Evolutionary conservation across 176 grass and related monocot species (phyloP).

Genomic region (Canna indica): DNA sequence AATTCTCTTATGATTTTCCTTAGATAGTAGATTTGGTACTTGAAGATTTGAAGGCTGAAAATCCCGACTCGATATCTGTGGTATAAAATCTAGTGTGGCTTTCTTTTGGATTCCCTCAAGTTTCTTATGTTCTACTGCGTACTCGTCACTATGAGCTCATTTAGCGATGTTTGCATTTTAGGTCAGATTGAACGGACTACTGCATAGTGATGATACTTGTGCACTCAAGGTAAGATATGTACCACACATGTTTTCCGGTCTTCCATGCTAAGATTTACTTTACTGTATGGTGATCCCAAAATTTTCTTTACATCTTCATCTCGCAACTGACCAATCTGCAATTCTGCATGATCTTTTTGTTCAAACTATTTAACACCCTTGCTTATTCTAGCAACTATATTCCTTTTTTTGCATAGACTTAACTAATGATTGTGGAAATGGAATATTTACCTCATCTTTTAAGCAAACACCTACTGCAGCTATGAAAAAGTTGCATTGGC

Average conservation of each 20-base stretch:
- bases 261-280: neutral
- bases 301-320: neutral
- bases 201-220: conserved; percentile 71
- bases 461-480: no score
- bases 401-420: neutral
- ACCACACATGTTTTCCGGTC: neutral
- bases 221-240: conserved; percentile 58
- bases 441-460: neutral
- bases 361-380: neutral
- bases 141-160: neutral
- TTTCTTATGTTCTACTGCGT: neutral
- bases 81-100: conserved; percentile 22
- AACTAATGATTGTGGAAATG: neutral
- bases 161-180: conserved; percentile 25
- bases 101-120: no score
- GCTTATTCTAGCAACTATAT: neutral
- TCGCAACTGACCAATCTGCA: neutral
- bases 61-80: conserved; percentile 67
- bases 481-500: neutral
- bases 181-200: conserved; percentile 82
- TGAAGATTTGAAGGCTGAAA: conserved; percentile 58
- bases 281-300: neutral
- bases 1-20: conserved; percentile 8
- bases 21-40: conserved; percentile 86
- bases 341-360: neutral